A percentile compares a stretch with the other conserved stretches of the same genome.
These are phyloP conservation scores for Candida namnaoensis DNA, from an alignment of 805 yeast species.

Conservation along the genomic window DNA sequence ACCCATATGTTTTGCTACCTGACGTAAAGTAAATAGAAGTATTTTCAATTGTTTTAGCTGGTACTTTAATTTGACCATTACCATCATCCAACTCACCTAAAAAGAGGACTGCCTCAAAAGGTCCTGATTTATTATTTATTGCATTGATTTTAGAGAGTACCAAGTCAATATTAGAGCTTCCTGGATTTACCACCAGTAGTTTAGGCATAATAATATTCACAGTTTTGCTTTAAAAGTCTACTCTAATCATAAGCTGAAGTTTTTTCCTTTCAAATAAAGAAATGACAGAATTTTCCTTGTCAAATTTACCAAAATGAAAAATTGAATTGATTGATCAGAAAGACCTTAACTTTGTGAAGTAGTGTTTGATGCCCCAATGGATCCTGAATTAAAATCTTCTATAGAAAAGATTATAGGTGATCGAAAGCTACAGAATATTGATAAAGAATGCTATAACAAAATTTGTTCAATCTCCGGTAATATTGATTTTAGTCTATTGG, in stretches of 20 bases:
- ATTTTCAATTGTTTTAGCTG: slow-evolving; percentile 1
- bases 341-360: no score
- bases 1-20: slow-evolving; percentile 9
- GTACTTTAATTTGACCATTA: not conserved
- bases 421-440: not conserved
- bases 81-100: slow-evolving; percentile 31
- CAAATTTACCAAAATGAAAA: no score
- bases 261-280: no score
- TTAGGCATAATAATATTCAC: not conserved
- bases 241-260: no score
- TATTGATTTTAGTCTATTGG: no score
- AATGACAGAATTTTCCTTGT: no score
- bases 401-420: not conserved
- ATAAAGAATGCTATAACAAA: no score
- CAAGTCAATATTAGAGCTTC: slow-evolving; percentile 9
- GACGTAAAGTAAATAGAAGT: slow-evolving; percentile 14
- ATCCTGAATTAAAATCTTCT: no score
- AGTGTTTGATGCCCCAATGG: no score
- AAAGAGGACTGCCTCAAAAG: slow-evolving; percentile 47
- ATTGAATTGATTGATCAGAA: no score
- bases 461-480: not conserved
- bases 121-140: slow-evolving; percentile 52
- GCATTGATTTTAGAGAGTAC: slow-evolving; percentile 37
- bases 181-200: slow-evolving; percentile 1
- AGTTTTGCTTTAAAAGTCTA: no score